A percentile compares a stretch with the other conserved stretches of the same genome.
Evolutionary conservation across 2,329 filamentous ascomycete genomes (phyloP).

Genomic region (Pseudocercospora fuligena): DNA sequence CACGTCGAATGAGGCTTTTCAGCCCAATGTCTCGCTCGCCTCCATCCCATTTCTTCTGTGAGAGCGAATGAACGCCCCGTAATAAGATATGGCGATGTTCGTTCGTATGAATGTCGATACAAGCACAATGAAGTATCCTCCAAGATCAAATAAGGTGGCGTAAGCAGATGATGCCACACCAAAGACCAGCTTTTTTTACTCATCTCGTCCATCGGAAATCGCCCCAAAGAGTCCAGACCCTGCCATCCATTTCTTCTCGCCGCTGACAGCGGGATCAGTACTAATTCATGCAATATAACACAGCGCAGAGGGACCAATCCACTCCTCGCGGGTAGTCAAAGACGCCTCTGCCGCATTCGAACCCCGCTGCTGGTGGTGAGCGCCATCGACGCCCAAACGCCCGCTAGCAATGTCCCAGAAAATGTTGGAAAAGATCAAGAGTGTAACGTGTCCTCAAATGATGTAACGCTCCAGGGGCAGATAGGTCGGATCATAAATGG

Average conservation of each 20-base stretch:
- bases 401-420: constrained; percentile 28
- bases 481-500: constrained; percentile 23
- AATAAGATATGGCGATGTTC: not conserved
- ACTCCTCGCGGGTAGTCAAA: constrained; percentile 2
- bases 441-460: constrained; percentile 16
- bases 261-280: not conserved
- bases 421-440: constrained; percentile 20
- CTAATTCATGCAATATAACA: constrained; percentile 9
- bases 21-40: not conserved
- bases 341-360: constrained; percentile 29
- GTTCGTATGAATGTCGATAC: constrained; percentile 3
- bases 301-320: constrained; percentile 6
- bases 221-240: constrained; percentile 18
- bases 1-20: not conserved
- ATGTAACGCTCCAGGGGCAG: constrained; percentile 16
- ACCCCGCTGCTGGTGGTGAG: constrained; percentile 23
- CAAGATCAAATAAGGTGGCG: constrained; percentile 7
- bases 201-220: constrained; percentile 18
- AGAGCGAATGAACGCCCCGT: not conserved
- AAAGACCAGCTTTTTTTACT: constrained; percentile 31
- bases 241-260: constrained; percentile 14
- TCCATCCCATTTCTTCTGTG: not conserved
- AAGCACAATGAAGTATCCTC: not conserved
- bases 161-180: constrained; percentile 21
- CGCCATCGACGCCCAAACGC: constrained; percentile 27